Conservation (phyloP, 2,329 filamentous ascomycete genomes). For the Podosphaera fusca region DNA sequence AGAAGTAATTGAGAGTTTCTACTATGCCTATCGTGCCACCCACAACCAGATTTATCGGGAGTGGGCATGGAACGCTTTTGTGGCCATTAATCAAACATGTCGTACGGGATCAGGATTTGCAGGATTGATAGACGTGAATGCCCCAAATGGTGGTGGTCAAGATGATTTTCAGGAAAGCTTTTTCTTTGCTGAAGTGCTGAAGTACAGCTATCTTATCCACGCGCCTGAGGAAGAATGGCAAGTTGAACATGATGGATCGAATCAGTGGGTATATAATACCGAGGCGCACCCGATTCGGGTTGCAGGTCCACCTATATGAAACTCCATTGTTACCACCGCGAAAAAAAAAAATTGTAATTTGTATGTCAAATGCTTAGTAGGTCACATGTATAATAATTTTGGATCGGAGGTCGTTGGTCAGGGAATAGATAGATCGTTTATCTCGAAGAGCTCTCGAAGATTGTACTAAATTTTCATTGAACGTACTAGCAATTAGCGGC, state of each 20-base stretch:
- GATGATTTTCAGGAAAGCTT: conserved; percentile 65
- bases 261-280: conserved; percentile 39
- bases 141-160: conserved; percentile 32
- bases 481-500: no score
- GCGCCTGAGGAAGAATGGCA: conserved; percentile 24
- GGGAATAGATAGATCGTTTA: no score
- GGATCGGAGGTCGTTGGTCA: no score
- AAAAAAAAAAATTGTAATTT: no score
- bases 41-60: conserved; percentile 55
- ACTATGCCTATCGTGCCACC: conserved; percentile 69
- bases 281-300: conserved; percentile 38
- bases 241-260: conserved; percentile 24
- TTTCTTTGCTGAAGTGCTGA: conserved; percentile 69
- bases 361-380: no score
- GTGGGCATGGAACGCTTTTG: conserved; percentile 63
- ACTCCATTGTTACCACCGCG: neutral
- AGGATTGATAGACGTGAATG: conserved; percentile 42
- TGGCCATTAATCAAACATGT: conserved; percentile 39
- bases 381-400: no score
- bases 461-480: no score
- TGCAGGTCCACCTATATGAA: conserved; percentile 11
- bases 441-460: no score
- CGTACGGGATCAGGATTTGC: conserved; percentile 43
- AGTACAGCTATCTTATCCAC: conserved; percentile 53
- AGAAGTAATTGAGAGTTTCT: conserved; percentile 65